Percentiles rank a stretch among this genome's conserved stretches.
Evolutionary conservation across 495 filamentous ascomycete species (phyloP).

Genomic region (Annulohypoxylon nitens): DNA sequence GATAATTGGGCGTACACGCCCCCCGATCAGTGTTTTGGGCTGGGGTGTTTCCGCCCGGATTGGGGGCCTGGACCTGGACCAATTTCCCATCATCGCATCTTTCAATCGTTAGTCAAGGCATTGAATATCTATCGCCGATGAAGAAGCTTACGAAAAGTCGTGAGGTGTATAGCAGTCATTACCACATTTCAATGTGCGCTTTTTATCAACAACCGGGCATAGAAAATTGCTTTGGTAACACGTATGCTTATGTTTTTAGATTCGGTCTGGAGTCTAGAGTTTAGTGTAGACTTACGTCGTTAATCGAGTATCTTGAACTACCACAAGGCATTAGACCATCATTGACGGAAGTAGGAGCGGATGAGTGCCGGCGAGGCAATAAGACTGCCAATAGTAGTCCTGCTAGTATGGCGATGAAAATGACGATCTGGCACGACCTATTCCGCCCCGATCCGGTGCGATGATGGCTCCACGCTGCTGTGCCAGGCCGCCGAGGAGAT

Average conservation of each 20-base stretch:
- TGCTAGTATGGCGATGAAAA: constrained; percentile 34
- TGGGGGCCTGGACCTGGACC: constrained; percentile 37
- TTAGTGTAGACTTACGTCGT: constrained; percentile 46
- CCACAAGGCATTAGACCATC: constrained; percentile 53
- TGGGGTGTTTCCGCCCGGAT: constrained; percentile 12
- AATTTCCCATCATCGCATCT: constrained; percentile 47
- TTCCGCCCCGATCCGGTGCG: constrained; percentile 11
- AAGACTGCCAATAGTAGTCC: constrained; percentile 37
- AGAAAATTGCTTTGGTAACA: constrained; percentile 58
- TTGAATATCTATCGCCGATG: background rate
- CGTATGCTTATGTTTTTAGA: constrained; percentile 54
- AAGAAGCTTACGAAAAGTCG: constrained; percentile 51
- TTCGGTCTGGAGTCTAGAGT: background rate
- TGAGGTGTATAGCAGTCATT: constrained; percentile 55
- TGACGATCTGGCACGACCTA: constrained; percentile 26
- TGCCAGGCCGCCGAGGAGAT: constrained; percentile 7
- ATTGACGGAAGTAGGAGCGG: background rate
- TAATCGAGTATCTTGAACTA: constrained; percentile 53
- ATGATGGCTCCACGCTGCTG: constrained; percentile 8
- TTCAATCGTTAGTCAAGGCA: constrained; percentile 29
- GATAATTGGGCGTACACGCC: constrained; percentile 37
- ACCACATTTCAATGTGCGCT: constrained; percentile 56
- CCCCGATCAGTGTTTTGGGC: constrained; percentile 10
- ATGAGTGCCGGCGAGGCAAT: constrained; percentile 14
- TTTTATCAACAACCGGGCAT: constrained; percentile 55